A percentile compares a stretch with the other conserved stretches of the same genome.
Evolutionary conservation across 768 basidiomycete species (phyloP).

Genomic region (Boletus reticuloceps): DNA sequence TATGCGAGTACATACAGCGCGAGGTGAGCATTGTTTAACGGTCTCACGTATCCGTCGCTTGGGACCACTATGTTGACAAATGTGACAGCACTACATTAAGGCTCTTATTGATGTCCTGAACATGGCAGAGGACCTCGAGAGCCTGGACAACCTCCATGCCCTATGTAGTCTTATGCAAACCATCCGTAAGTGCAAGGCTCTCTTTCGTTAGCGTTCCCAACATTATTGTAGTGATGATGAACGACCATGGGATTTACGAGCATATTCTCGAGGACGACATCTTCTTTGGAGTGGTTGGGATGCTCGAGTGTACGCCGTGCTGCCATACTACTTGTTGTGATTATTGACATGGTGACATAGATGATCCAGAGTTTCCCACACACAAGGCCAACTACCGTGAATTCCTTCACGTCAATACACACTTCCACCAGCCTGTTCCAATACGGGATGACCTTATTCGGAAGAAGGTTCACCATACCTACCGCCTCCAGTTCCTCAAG

Average conservation of each 20-base stretch:
- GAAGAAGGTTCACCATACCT: conserved; percentile 93
- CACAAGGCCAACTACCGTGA: conserved; percentile 97
- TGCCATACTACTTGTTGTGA: conserved; percentile 1
- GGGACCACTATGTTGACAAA: conserved; percentile 1
- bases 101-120: conserved; percentile 79
- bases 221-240: conserved; percentile 71
- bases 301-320: conserved; percentile 86
- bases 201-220: neutral
- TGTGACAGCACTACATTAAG: conserved; percentile 78
- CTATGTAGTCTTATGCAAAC: conserved; percentile 92
- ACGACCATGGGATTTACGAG: conserved; percentile 93
- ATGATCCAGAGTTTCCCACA: conserved; percentile 95
- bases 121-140: conserved; percentile 92
- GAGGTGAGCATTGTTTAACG: conserved; percentile 53
- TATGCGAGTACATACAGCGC: conserved; percentile 85
- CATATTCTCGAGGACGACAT: conserved; percentile 91
- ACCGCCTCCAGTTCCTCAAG: conserved; percentile 95
- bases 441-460: conserved; percentile 75
- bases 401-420: conserved; percentile 79
- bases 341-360: conserved; percentile 40
- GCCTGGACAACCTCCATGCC: conserved; percentile 84
- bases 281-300: conserved; percentile 91
- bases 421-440: conserved; percentile 85
- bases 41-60: neutral
- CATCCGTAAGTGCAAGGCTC: conserved; percentile 60